Conservation (phyloP, 768 basidiomycete species). For the Lentinula boryana region DNA sequence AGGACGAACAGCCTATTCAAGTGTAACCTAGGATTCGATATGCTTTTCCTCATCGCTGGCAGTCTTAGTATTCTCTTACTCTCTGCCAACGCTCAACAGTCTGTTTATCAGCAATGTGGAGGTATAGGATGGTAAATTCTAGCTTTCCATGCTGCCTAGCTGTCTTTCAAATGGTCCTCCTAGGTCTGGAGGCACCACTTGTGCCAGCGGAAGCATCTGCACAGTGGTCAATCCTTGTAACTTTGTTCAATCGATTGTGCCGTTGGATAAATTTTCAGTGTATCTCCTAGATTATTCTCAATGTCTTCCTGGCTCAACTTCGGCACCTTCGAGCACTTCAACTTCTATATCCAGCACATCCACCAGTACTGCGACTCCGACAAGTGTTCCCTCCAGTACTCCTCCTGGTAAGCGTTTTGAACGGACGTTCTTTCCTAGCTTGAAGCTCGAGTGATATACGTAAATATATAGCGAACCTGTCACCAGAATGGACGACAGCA, state of each 20-base stretch:
- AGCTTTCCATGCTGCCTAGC: background rate
- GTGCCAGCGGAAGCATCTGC: conserved; percentile 39
- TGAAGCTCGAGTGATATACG: background rate
- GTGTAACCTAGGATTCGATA: background rate
- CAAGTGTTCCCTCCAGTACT: conserved; percentile 17
- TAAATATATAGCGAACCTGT: conserved; percentile 26
- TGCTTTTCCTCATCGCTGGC: conserved; percentile 10
- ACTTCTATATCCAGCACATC: conserved; percentile 9
- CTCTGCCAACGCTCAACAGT: conserved; percentile 28
- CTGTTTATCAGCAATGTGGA: conserved; percentile 41
- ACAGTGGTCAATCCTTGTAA: conserved; percentile 37
- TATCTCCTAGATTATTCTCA: conserved; percentile 40
- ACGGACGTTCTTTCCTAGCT: background rate
- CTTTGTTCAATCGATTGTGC: conserved; percentile 4
- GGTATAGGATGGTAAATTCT: conserved; percentile 41
- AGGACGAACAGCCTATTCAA: background rate
- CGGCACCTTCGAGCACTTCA: conserved; percentile 19
- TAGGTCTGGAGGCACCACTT: conserved; percentile 46
- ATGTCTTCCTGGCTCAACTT: conserved; percentile 35
- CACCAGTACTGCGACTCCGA: conserved; percentile 13
- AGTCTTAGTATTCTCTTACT: conserved; percentile 16
- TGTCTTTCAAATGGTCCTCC: background rate
- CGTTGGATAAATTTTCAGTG: background rate
- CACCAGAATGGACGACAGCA: conserved; percentile 49
- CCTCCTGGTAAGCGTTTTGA: conserved; percentile 11